Conservation (phyloP, 495 filamentous ascomycete genomes). For the Penicillium lagena region DNA sequence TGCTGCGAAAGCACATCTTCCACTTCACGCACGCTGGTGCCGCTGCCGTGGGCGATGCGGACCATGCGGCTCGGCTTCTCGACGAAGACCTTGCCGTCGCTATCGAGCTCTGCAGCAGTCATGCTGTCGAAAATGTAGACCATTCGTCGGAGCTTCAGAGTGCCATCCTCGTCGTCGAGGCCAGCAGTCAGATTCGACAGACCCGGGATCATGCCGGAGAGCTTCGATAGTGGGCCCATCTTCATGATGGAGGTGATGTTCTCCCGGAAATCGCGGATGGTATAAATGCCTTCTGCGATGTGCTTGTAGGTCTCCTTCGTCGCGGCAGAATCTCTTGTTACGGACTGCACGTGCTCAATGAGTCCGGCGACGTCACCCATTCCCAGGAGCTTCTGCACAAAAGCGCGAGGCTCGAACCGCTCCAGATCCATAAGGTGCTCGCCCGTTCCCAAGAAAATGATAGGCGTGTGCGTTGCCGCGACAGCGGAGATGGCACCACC, state of each 20-base stretch:
- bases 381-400: slow-evolving; percentile 84
- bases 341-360: slow-evolving; percentile 93
- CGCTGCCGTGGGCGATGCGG: slow-evolving; percentile 79
- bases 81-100: slow-evolving; percentile 89
- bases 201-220: slow-evolving; percentile 98
- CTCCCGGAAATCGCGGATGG: slow-evolving; percentile 87
- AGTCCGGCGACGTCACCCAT: slow-evolving; percentile 97
- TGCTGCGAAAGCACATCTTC: slow-evolving; percentile 97
- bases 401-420: slow-evolving; percentile 82
- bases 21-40: slow-evolving; percentile 88
- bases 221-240: slow-evolving; percentile 95
- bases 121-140: slow-evolving; percentile 98
- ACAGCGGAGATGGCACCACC: slow-evolving; percentile 98
- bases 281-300: slow-evolving; percentile 93
- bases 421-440: slow-evolving; percentile 96
- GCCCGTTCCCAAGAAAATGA: slow-evolving; percentile 95
- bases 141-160: slow-evolving; percentile 91
- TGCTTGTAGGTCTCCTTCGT: slow-evolving; percentile 99
- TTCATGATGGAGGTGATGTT: slow-evolving; percentile 99
- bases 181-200: slow-evolving; percentile 86
- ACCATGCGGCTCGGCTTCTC: slow-evolving; percentile 94
- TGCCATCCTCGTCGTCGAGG: slow-evolving; percentile 95
- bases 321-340: slow-evolving; percentile 70
- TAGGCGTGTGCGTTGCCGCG: slow-evolving; percentile 91
- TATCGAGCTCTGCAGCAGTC: slow-evolving; percentile 90